phyloP scores from a whole-genome alignment of 192 early-diverging fungal genomes.

The Podila epicladia region DNA sequence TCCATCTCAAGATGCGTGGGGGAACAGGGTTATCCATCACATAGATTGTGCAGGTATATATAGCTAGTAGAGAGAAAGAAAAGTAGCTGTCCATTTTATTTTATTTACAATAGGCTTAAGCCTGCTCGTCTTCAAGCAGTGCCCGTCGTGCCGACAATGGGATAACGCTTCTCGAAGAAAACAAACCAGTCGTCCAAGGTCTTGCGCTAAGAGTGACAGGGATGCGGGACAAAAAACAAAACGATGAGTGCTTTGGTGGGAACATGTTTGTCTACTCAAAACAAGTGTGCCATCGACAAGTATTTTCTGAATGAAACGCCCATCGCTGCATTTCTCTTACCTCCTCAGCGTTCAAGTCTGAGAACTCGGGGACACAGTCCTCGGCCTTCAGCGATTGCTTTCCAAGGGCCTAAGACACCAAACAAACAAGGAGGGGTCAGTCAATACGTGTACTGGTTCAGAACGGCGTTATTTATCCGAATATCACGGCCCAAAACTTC shows the following conservation, averaged over 20 bases:
- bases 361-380: conserved; percentile 75
- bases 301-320: conserved; percentile 1
- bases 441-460: not conserved
- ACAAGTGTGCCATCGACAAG: not conserved
- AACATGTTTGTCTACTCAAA: not conserved
- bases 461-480: not conserved
- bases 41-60: too few relatives aligned
- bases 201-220: conserved; percentile 50
- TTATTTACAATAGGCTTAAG: conserved; percentile 5
- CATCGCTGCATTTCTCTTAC: conserved; percentile 23
- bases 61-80: not conserved
- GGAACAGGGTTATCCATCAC: too few relatives aligned
- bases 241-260: not conserved
- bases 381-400: conserved; percentile 71
- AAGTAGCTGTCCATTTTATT: not conserved
- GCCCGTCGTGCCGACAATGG: conserved; percentile 61
- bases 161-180: conserved; percentile 71
- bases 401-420: conserved; percentile 62
- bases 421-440: not conserved
- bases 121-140: too few relatives aligned
- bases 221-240: not conserved
- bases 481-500: not conserved
- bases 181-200: conserved; percentile 71
- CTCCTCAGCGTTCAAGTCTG: conserved; percentile 70
- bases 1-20: too few relatives aligned